These are phyloP conservation scores for Trichosanthes cucumerina DNA, from an alignment of 306 rosid genomes.

Conservation along the genomic window DNA sequence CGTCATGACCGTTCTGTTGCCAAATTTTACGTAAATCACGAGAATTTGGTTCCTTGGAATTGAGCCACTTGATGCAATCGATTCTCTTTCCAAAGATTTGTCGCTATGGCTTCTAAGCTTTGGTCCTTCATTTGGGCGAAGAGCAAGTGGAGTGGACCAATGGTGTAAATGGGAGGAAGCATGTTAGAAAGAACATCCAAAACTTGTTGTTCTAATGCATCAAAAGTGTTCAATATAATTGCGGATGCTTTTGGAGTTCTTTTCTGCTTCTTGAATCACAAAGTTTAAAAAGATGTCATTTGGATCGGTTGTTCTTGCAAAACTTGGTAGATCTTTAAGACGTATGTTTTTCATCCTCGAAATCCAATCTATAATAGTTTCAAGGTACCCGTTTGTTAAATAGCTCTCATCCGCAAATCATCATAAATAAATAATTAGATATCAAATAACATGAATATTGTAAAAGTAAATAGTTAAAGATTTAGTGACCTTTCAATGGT, in stretches of 20 bases:
- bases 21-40: background rate
- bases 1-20: background rate
- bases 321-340: background rate
- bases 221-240: background rate
- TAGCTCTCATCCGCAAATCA: background rate
- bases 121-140: too few species aligned
- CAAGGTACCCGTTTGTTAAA: background rate
- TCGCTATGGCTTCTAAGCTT: background rate
- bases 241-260: background rate
- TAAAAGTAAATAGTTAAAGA: too few species aligned
- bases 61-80: background rate
- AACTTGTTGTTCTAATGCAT: background rate
- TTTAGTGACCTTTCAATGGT: constrained; percentile 45
- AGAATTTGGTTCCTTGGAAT: background rate
- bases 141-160: background rate
- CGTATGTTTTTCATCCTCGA: background rate
- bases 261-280: background rate
- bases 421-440: too few species aligned
- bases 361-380: background rate
- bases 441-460: too few species aligned
- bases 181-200: background rate
- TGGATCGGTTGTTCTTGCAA: background rate
- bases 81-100: background rate
- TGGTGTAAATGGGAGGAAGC: background rate
- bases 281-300: background rate